These are phyloP conservation scores for Fusarium verrucosum DNA, from an alignment of 2,329 filamentous ascomycete species.

Conservation along the genomic window DNA sequence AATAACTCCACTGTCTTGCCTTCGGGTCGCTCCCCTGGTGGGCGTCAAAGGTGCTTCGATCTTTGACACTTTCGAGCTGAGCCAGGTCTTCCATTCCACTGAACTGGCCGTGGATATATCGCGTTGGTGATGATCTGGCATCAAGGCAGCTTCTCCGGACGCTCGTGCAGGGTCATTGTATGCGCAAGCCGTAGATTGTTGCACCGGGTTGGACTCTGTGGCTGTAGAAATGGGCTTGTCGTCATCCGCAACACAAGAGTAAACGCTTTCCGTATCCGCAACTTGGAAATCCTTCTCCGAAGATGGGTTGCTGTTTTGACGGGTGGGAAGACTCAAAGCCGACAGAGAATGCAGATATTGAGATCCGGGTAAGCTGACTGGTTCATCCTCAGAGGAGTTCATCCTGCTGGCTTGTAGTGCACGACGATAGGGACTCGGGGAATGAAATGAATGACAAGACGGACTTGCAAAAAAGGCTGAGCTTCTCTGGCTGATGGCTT, in stretches of 20 bases:
- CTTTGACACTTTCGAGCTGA: constrained; percentile 62
- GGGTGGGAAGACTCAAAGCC: constrained; percentile 51
- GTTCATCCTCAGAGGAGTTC: constrained; percentile 45
- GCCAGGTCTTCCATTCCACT: constrained; percentile 64
- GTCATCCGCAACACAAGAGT: constrained; percentile 51
- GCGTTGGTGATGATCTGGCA: constrained; percentile 46
- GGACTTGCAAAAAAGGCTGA: constrained; percentile 64
- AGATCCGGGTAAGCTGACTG: constrained; percentile 43
- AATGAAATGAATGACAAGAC: constrained; percentile 61
- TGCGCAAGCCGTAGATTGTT: neutral
- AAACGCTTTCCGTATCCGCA: constrained; percentile 60
- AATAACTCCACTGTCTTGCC: constrained; percentile 4
- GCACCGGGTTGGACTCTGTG: neutral
- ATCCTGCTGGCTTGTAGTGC: constrained; percentile 60
- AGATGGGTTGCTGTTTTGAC: constrained; percentile 51
- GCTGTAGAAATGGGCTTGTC: constrained; percentile 1
- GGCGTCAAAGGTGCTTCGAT: constrained; percentile 48
- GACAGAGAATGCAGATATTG: constrained; percentile 55
- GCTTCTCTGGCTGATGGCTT: constrained; percentile 52
- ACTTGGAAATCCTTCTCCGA: constrained; percentile 53
- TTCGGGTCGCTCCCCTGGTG: constrained; percentile 5
- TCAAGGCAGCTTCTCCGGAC: constrained; percentile 14
- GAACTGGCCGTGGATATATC: constrained; percentile 57
- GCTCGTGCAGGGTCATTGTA: constrained; percentile 20
- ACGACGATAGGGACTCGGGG: constrained; percentile 64